Evolutionary conservation across 2,329 filamentous ascomycete species (phyloP), one percentile per base, ranked within the genome.

Genomic region (Pyrenophora tritici-repentis): DNA sequence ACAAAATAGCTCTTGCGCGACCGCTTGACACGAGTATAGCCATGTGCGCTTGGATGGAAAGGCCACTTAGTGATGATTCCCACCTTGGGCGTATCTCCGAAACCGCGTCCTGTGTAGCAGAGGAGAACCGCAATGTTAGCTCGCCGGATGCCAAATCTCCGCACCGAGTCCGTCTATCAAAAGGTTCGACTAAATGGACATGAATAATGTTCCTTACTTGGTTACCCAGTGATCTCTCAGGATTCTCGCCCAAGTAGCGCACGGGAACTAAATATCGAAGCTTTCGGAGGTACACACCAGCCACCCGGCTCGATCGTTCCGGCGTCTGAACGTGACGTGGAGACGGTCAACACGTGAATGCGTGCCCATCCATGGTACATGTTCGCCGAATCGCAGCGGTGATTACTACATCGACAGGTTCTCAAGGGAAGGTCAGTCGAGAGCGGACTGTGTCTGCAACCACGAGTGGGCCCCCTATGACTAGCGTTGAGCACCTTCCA

Each of bases 171-270:
- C 24, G 24, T 8, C 8, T 24, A 10, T 29, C 26, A 10, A 29
- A 13, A 29, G 26, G 26, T 29, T 29, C 9, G 9, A 29, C 26
- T 29, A 29, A 29, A 9, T 9, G 12, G 26, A 29, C 2, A 29
- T 29, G 9, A 10, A 42, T 16, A 14, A 29, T 29, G n/a, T 38
- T 14, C 29, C 16, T 49, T 41, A 29, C n/a, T 16, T 24, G 14
- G 35, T 18, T n/a, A 17, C 17, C 16, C 32, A 14, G 22, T 8
- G 13, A 17, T 16, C n/a, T n/a, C 35, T 17, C 36, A 32, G 14
- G 4, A 29, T 22, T 36, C 14, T 40, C 14, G 31, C 34, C 26
- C 9, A 26, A 33, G 49, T 49, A 41, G 36, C 48, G 38, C 44
- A 47, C 32, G 32, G 42, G 18, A 37, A 24, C 37, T 47, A 37